Percentiles rank a stretch among this genome's conserved stretches.
phyloP scores from a whole-genome alignment of 2,329 filamentous ascomycete species.

The Shiraia bambusicola region DNA sequence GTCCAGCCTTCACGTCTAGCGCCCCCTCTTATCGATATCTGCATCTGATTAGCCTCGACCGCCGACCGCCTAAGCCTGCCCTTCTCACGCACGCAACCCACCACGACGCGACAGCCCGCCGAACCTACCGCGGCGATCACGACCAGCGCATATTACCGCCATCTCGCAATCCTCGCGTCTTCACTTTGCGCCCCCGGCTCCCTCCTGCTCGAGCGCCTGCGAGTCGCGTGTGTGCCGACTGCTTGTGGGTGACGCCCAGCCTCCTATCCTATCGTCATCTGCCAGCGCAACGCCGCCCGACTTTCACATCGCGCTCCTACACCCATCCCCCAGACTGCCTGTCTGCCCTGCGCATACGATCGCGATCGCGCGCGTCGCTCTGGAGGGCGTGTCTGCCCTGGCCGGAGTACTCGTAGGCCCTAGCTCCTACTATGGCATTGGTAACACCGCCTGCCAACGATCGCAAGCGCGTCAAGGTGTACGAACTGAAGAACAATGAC shows the following conservation, averaged over 20 bases:
- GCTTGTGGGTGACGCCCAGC: conserved; percentile 14
- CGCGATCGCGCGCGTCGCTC: conserved; percentile 35
- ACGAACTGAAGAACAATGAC: conserved; percentile 97
- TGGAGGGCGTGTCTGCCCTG: conserved; percentile 38
- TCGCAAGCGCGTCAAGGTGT: conserved; percentile 86
- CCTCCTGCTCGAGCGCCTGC: conserved; percentile 3
- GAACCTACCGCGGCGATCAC: conserved; percentile 21
- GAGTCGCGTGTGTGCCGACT: conserved; percentile 13
- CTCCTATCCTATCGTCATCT: conserved; percentile 20
- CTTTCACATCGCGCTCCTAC: conserved; percentile 15
- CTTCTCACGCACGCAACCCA: conserved; percentile 10
- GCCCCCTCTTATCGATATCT: conserved; percentile 20
- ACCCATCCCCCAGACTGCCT: conserved; percentile 12
- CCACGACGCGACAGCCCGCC: conserved; percentile 21
- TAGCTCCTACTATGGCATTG: conserved; percentile 41
- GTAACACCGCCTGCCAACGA: conserved; percentile 51
- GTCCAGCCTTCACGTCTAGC: conserved; percentile 4
- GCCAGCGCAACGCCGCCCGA: conserved; percentile 22
- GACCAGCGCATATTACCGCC: conserved; percentile 12
- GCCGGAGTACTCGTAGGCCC: conserved; percentile 36
- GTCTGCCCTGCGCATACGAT: conserved; percentile 23
- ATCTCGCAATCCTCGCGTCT: conserved; percentile 7
- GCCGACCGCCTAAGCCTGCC: conserved; percentile 6
- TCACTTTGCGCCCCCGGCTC: conserved; percentile 8
- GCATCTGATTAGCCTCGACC: conserved; percentile 3